Evolutionary conservation across 179 eudicot genomes (phyloP), one percentile per base, ranked within the genome.

Genomic region (Patellifolia procumbens): DNA sequence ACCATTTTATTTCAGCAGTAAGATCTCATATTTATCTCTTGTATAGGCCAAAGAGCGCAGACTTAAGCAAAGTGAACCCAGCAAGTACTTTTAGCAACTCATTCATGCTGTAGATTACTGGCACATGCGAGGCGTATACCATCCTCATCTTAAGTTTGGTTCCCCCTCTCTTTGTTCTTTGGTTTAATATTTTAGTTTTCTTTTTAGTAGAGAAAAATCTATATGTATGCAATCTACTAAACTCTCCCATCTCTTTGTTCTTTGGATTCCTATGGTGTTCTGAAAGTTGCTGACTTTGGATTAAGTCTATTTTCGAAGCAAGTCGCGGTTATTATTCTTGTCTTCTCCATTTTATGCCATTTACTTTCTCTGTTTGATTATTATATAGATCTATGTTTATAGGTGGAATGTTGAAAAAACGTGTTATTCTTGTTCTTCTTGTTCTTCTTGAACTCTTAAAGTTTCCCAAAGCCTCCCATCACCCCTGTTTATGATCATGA

Each of bases 21-120:
- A 35, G 51, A 56, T 49, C n/a, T 42, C 64, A 53, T 68, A 28
- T 12, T 61, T 29, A 7, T 31, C 19, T 74, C 15, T 42, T 76
- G 65, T 72, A 29, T 60, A 94, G 98, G 91, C 92, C 46, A 90
- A 84, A 61, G 53, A 81, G 45, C 92, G 93, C 31, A 90, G 86
- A 76, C 92, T 94, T 16, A 81, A 82, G 75, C 97, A 94, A 84
- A 83, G 67, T 77, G 90, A 87, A 78, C 97, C 96, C 34, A 90
- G 94, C 81, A 87, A 75, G 79, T 92, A 92, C 74, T 89, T 92
- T 81, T 97, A 94, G 78, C 97, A 93, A 87, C 91, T 93, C 67
- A 88, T 93, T 67, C 87, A 93, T 74, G 97, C 96, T 22, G 96
- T 93, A 56, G 98, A 93, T 79, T 93, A 88, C 76, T 93, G 98